Base-by-base conservation (phyloP, 176 grass and related monocot genomes). In the Elymus sibiricus region DNA sequence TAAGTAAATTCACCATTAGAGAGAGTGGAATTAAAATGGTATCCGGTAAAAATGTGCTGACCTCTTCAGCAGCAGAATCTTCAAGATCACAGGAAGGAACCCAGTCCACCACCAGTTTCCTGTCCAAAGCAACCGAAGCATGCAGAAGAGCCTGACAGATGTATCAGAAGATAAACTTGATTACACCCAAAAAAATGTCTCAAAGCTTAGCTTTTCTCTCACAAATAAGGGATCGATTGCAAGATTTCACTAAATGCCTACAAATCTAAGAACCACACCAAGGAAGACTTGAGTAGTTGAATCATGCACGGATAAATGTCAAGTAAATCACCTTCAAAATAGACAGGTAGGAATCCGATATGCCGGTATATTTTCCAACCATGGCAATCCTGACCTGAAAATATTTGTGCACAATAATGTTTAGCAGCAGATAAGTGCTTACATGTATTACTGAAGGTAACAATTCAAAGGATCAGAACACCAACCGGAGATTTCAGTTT, bases 91-190 rank as follows among this genome's bases (percentile, higher is more conserved):
- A 82, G 35, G 97, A 97, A 69, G 94, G 82, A 88, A 99, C 94
- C 97, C 97, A 99, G 59, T 99, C 94, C 64, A 99, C 87, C 44
- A 93, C 87, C 80, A 99, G 97, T 80, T 99, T 97, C 61, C 91
- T 90, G 32, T 38, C 77, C 72, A 93, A 89, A 83, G 83, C 87
- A 88, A 93, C 90, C 2, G 97, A 94, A 49, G 94, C 97, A 92
- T 99, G 97, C 88, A 91, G 86, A 80, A 98, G 92, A 79, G 93
- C 92, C 92, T 94, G 83, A 21, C 29, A 92, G 64, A 70, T 56
- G 27, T 26, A 60, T 21, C 12, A 70, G 47, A 4, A 64, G 78
- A 13, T 37, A 62, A 55, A 53, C 27, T 37, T 55, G 7, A 49
- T 82, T 17, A 83, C 55, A 5, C 12, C 31, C 32, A 11, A 75